Percentiles rank a stretch among this genome's conserved stretches.
Evolutionary conservation across 208 protist genomes (phyloP).

Genomic region (Perkinsela sp.): DNA sequence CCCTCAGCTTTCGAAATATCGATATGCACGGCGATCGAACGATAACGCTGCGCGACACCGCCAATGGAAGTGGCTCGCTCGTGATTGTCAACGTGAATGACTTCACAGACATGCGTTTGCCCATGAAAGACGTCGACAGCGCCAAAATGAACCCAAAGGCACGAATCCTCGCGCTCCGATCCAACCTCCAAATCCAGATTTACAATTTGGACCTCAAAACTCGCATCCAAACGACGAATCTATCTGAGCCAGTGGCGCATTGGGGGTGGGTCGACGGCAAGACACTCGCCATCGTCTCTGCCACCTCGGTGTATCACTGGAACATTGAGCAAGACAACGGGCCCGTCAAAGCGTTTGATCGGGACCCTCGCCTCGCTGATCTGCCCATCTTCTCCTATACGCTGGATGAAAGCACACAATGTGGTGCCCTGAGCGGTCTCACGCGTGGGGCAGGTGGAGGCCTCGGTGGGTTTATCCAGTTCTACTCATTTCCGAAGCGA

Average conservation of each 20-base stretch:
- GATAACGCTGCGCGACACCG: conserved; percentile 82
- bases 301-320: conserved; percentile 88
- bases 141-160: conserved; percentile 90
- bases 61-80: conserved; percentile 30
- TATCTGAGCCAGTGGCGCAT: conserved; percentile 79
- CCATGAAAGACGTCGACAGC: conserved; percentile 84
- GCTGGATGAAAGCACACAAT: conserved; percentile 66
- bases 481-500: conserved; percentile 84
- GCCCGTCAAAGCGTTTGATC: conserved; percentile 84
- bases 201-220: conserved; percentile 86
- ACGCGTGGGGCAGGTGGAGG: conserved; percentile 18
- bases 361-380: conserved; percentile 44
- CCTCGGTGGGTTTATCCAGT: conserved; percentile 76
- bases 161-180: conserved; percentile 86
- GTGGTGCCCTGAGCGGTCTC: conserved; percentile 83
- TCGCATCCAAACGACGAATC: conserved; percentile 75
- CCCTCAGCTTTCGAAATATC: conserved; percentile 80
- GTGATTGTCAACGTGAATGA: conserved; percentile 83
- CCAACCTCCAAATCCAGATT: conserved; percentile 82
- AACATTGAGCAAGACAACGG: conserved; percentile 52
- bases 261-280: conserved; percentile 84
- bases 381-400: conserved; percentile 92
- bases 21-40: conserved; percentile 91
- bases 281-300: conserved; percentile 82
- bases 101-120: conserved; percentile 72